A percentile compares a stretch with the other conserved stretches of the same genome.
Conservation (phyloP, 2,329 filamentous ascomycete species). For the Sclerotiophoma versabilis region DNA sequence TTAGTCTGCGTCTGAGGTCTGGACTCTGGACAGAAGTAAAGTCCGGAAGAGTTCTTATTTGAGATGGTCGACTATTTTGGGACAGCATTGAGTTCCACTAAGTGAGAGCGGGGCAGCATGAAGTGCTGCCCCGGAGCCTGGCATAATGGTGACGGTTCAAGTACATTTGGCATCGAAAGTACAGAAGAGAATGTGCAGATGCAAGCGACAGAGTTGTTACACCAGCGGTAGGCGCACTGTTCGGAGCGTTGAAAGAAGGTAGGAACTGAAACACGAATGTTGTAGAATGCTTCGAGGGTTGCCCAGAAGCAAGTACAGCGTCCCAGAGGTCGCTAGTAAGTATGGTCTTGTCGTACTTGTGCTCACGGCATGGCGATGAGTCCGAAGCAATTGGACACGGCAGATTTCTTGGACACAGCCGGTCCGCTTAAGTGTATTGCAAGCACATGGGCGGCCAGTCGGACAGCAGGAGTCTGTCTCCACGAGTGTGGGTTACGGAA, state of each 20-base stretch:
- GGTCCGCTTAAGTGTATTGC: constrained; percentile 11
- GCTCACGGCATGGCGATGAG: constrained; percentile 5
- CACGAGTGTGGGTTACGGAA: constrained; percentile 12
- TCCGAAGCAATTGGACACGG: constrained; percentile 2
- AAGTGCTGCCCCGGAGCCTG: background rate
- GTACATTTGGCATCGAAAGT: background rate
- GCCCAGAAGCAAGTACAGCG: constrained; percentile 1
- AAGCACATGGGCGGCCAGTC: constrained; percentile 18
- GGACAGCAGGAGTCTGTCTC: constrained; percentile 1
- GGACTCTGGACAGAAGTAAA: background rate
- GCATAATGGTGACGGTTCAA: background rate
- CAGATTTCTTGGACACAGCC: background rate
- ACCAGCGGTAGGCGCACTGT: constrained; percentile 3
- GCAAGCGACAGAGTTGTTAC: constrained; percentile 4
- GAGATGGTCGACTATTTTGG: background rate
- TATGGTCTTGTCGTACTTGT: constrained; percentile 8
- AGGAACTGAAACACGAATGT: background rate
- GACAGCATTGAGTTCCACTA: background rate
- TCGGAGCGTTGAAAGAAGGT: background rate
- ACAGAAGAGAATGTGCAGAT: constrained; percentile 12
- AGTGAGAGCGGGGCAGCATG: background rate
- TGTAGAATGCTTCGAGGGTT: background rate
- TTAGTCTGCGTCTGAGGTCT: background rate
- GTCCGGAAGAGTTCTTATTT: background rate
- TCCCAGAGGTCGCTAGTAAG: background rate